Evolutionary conservation across 116 monocot genomes (phyloP).

Genomic region (Dioscorea cayenensis): DNA sequence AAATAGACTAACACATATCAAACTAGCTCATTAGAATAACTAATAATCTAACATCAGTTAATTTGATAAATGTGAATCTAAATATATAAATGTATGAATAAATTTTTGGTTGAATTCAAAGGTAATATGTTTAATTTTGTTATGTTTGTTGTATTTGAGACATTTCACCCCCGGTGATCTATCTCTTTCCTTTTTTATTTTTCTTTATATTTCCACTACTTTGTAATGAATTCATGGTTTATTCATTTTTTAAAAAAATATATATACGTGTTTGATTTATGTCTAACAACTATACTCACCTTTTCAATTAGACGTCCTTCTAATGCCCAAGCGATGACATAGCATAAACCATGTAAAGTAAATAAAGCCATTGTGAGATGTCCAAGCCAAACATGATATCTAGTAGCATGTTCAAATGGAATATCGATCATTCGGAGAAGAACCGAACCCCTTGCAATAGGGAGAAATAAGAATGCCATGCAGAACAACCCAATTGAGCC

Average conservation of each 20-base stretch:
- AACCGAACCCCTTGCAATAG: slow-evolving; percentile 78
- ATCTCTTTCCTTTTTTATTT: too few species aligned
- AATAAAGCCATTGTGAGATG: slow-evolving; percentile 85
- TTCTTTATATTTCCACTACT: too few species aligned
- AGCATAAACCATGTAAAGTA: slow-evolving; percentile 67
- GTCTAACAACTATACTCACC: slow-evolving; percentile 20
- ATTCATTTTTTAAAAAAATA: background rate
- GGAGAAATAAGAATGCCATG: slow-evolving; percentile 71
- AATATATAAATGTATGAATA: too few species aligned
- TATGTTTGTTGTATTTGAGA: too few species aligned
- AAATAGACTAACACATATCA: too few species aligned
- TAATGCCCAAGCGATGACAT: slow-evolving; percentile 45
- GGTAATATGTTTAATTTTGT: too few species aligned
- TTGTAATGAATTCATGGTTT: too few species aligned
- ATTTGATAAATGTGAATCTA: too few species aligned
- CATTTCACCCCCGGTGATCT: too few species aligned
- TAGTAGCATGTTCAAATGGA: slow-evolving; percentile 89
- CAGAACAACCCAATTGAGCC: slow-evolving; percentile 69
- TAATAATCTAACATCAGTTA: too few species aligned
- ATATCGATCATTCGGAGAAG: slow-evolving; percentile 86
- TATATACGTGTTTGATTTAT: background rate
- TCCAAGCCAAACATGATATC: slow-evolving; percentile 96
- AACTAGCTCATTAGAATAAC: too few species aligned
- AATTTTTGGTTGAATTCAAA: background rate
- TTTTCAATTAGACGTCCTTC: slow-evolving; percentile 34